Conservation (phyloP, 106 monocot genomes). For the Dioscorea zingiberensis region DNA sequence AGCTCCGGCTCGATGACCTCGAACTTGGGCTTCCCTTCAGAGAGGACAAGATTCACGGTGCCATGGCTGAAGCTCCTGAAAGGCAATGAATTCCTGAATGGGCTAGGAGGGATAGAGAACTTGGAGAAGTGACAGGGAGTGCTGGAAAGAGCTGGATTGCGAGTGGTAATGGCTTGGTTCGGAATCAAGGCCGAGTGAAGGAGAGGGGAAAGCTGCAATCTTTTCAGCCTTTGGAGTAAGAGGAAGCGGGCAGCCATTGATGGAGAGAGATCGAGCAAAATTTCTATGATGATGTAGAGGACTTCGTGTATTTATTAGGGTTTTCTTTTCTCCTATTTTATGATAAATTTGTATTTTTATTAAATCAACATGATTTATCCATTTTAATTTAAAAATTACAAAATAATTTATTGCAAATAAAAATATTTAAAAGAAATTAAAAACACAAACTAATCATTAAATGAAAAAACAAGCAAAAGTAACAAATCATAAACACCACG, state of each 20-base stretch:
- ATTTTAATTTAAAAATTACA: too few relatives aligned
- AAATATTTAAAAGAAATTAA: too few relatives aligned
- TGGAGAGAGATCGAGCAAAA: neutral
- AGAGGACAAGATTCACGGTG: constrained; percentile 9
- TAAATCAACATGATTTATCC: too few relatives aligned
- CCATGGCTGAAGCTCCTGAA: constrained; percentile 1
- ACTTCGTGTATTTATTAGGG: too few relatives aligned
- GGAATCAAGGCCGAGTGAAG: neutral
- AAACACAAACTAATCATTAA: too few relatives aligned
- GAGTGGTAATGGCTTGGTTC: neutral
- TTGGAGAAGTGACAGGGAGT: neutral
- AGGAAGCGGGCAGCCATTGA: neutral
- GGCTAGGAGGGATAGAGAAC: neutral
- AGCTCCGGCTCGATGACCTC: constrained; percentile 12
- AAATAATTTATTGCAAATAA: too few relatives aligned
- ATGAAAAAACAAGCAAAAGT: too few relatives aligned
- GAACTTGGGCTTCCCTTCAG: constrained; percentile 6
- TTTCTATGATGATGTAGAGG: too few relatives aligned
- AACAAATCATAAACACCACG: too few relatives aligned
- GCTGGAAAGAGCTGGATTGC: neutral
- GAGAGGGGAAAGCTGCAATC: neutral
- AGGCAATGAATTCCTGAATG: neutral
- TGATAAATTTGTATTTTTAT: too few relatives aligned
- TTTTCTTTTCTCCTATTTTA: too few relatives aligned
- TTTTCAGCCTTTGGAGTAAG: neutral